Conservation (phyloP, 2,329 filamentous ascomycete species). For the Pseudogymnoascus sp. region DNA sequence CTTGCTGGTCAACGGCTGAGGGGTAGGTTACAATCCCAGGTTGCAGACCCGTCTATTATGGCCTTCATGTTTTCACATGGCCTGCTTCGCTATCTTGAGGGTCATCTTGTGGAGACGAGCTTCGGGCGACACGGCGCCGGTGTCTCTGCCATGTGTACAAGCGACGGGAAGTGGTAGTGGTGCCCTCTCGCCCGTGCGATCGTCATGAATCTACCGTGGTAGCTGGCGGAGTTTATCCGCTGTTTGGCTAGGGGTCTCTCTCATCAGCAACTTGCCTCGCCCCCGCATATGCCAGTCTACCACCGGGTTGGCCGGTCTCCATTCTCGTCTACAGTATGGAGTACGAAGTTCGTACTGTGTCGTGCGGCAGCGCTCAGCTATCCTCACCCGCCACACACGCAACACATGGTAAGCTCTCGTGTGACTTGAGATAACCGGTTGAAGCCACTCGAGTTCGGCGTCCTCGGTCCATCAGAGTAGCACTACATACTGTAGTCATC, state of each 20-base stretch:
- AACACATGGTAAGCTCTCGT: not conserved
- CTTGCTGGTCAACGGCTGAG: not conserved
- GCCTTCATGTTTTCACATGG: not conserved
- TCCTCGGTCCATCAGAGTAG: not conserved
- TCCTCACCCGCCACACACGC: not conserved
- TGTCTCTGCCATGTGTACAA: not conserved
- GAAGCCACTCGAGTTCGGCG: not conserved
- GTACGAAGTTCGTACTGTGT: not conserved
- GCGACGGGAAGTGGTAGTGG: not conserved
- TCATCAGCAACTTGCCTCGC: not conserved
- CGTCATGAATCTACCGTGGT: not conserved
- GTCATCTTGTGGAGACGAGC: not conserved
- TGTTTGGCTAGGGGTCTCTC: not conserved
- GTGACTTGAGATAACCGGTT: not conserved
- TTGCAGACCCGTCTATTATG: not conserved
- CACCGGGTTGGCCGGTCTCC: not conserved
- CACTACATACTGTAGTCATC: not conserved
- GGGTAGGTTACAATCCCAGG: not conserved
- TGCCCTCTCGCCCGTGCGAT: not conserved
- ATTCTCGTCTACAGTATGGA: not conserved
- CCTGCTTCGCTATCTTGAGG: not conserved
- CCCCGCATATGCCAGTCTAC: not conserved
- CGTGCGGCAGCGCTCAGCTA: not conserved
- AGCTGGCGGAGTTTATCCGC: not conserved
- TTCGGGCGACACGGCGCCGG: not conserved